Evolutionary conservation across 352 stramenopile species (phyloP), one percentile per base, ranked within the genome.

Genomic region (Pythium plurisporium): DNA sequence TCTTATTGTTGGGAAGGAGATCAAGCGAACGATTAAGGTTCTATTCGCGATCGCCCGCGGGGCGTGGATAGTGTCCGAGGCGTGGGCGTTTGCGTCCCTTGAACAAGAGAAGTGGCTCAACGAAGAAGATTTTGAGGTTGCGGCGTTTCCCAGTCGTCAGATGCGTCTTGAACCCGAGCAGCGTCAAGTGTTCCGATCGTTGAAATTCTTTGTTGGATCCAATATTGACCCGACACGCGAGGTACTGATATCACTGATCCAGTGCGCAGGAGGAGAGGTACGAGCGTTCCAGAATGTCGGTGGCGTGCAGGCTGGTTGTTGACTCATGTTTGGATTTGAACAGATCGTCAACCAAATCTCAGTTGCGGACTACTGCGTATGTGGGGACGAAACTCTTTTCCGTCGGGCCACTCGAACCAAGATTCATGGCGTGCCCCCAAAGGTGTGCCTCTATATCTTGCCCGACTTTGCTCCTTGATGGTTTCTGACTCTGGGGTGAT

Each of bases 11-110:
- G 79, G 78, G 5, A 69, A 75, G 37, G 73, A 86, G 19, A 67
- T 74, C 20, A 86, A 76, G 69, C 79, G 84, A 23, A 94, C 84
- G 15, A 87, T 94, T 62, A 94, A 94, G 71, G 79, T 91, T 31
- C 59, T 94, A 4, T 94, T 94, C 45, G 84, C 79, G 19, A 86
- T 94, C 48, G 84, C 84, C 12, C 81, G 78, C 49, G 84, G 84
- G 1, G 79, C 81, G 19, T 91, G 78, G 78, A 89, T 94, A 61
- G 71, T 94, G 15, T 86, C 81, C 5, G 78, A 94, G 52, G 65
- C 72, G 23, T 94, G 84, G 84, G 76, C 86, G 1, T 91, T 89
- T 60, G 69, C 78, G 9, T 94, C 84, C 0, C 55, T 94, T n/a
- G 82, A 87, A 20, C 59, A 81, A 48, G 80, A 88, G 46, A 65